These are phyloP conservation scores for Metroxylon sagu DNA, from an alignment of 176 grass and related monocot genomes.

Conservation along the genomic window DNA sequence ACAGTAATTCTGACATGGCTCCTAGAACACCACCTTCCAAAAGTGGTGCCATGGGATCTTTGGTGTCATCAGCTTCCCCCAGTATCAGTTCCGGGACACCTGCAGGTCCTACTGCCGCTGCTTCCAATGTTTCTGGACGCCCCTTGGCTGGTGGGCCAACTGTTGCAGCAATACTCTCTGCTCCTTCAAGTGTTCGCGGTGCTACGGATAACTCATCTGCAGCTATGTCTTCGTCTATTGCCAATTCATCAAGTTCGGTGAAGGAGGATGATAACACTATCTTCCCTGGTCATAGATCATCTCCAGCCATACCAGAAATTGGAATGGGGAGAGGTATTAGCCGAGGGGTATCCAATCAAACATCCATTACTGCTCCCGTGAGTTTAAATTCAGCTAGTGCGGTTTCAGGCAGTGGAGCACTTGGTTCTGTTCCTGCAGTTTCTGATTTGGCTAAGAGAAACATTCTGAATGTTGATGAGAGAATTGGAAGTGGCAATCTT, in stretches of 20 bases:
- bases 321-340: constrained; percentile 48
- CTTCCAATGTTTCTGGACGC: constrained; percentile 41
- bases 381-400: constrained; percentile 8
- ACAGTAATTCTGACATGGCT: constrained; percentile 45
- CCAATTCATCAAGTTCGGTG: constrained; percentile 36
- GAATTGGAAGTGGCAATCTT: constrained; percentile 10
- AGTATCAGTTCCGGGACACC: constrained; percentile 34
- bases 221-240: constrained; percentile 31
- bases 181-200: constrained; percentile 38
- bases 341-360: constrained; percentile 38
- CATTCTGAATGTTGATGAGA: constrained; percentile 19
- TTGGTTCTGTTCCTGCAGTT: constrained; percentile 18
- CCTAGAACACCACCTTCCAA: constrained; percentile 74
- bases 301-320: constrained; percentile 62
- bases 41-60: constrained; percentile 34
- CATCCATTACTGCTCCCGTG: constrained; percentile 1
- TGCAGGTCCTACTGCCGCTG: constrained; percentile 23
- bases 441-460: constrained; percentile 16
- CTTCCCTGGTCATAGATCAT: constrained; percentile 56
- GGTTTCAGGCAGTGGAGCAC: constrained; percentile 7
- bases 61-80: constrained; percentile 30
- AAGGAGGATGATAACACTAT: constrained; percentile 81
- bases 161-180: constrained; percentile 42
- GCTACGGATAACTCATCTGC: constrained; percentile 42
- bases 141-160: constrained; percentile 32